Percentiles rank a stretch among this genome's conserved stretches.
These are phyloP conservation scores for Evansstolkia leycettana DNA, from an alignment of 495 filamentous ascomycete genomes.

Conservation along the genomic window DNA sequence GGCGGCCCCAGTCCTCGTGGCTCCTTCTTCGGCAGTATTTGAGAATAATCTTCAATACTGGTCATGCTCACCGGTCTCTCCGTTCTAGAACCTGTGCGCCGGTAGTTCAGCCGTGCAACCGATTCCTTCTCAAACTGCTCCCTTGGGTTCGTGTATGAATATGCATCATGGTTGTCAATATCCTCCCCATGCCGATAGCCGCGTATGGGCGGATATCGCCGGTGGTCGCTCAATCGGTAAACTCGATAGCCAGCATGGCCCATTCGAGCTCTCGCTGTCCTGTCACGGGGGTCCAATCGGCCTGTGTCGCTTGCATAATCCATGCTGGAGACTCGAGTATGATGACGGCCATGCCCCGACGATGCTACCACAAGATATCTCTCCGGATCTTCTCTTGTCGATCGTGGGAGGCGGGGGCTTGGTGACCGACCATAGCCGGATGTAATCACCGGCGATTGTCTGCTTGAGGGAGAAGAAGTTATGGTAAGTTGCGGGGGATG, in stretches of 20 bases:
- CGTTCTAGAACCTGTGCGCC: constrained; percentile 34
- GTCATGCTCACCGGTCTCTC: constrained; percentile 55
- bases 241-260: constrained; percentile 12
- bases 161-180: constrained; percentile 47
- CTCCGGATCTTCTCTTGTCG: constrained; percentile 9
- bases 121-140: constrained; percentile 59
- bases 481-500: constrained; percentile 15
- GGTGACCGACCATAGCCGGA: constrained; percentile 15
- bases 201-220: constrained; percentile 19
- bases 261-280: constrained; percentile 5
- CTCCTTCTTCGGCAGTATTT: constrained; percentile 31
- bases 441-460: constrained; percentile 17
- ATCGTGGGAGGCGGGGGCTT: constrained; percentile 17
- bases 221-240: constrained; percentile 11
- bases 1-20: constrained; percentile 40
- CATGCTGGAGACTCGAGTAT: constrained; percentile 20
- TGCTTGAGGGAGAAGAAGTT: constrained; percentile 11
- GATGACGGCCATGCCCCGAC: constrained; percentile 12
- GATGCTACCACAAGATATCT: constrained; percentile 21
- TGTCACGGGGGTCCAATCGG: constrained; percentile 8
- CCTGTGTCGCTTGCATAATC: constrained; percentile 33
- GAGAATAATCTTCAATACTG: constrained; percentile 43
- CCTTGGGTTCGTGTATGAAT: constrained; percentile 59
- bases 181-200: constrained; percentile 39
- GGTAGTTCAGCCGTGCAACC: constrained; percentile 31